These are phyloP conservation scores for Amoeboaphelidium protococcarum DNA, from an alignment of 371 early-diverging fungal genomes.

Conservation along the genomic window DNA sequence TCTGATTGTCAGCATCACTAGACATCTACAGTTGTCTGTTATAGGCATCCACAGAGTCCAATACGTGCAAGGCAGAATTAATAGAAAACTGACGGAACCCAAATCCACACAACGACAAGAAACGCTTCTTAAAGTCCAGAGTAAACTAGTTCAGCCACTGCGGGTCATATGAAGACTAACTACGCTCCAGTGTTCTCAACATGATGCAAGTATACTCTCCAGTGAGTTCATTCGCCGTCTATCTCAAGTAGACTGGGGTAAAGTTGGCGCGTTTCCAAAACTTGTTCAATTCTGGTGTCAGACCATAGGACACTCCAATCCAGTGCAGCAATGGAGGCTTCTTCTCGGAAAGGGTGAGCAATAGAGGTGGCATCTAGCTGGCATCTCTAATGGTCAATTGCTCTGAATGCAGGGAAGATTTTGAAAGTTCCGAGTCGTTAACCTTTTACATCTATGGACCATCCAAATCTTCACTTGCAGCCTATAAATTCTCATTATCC, in stretches of 20 bases:
- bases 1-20: background rate
- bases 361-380: slow-evolving; percentile 60
- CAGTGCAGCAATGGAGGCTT: slow-evolving; percentile 52
- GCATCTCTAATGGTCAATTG: slow-evolving; percentile 57
- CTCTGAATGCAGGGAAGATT: slow-evolving; percentile 29
- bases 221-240: slow-evolving; percentile 84
- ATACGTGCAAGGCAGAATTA: slow-evolving; percentile 45
- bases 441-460: too few species aligned
- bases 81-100: slow-evolving; percentile 61
- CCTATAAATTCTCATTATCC: background rate
- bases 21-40: background rate
- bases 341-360: slow-evolving; percentile 51
- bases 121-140: slow-evolving; percentile 63
- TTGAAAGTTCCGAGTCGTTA: background rate
- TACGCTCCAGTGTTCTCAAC: slow-evolving; percentile 43
- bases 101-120: slow-evolving; percentile 56
- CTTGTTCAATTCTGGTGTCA: slow-evolving; percentile 63
- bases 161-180: slow-evolving; percentile 6
- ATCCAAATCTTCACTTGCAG: background rate
- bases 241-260: slow-evolving; percentile 83
- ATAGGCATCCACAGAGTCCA: slow-evolving; percentile 35
- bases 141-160: slow-evolving; percentile 16
- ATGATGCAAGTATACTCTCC: slow-evolving; percentile 95
- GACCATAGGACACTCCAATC: slow-evolving; percentile 90
- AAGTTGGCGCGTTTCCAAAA: slow-evolving; percentile 91